A percentile compares a stretch with the other conserved stretches of the same genome.
These are phyloP conservation scores for Aquanectria penicillioides DNA, from an alignment of 2,329 filamentous ascomycete species.

Conservation along the genomic window DNA sequence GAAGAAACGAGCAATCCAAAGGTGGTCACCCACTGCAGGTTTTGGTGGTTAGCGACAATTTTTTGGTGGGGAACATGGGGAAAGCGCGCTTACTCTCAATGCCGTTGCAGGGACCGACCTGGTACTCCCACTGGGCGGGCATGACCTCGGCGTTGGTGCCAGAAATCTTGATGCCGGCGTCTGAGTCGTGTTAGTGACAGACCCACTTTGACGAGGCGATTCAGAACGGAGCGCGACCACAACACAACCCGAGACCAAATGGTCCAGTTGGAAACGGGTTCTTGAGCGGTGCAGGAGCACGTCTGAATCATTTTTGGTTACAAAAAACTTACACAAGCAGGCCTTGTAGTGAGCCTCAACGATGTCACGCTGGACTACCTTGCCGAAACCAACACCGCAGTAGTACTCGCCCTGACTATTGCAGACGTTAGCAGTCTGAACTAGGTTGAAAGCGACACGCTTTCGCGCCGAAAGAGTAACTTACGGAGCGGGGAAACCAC, in stretches of 20 bases:
- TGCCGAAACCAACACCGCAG: conserved; percentile 95
- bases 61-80: neutral
- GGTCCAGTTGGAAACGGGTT: no score
- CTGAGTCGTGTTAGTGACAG: conserved; percentile 31
- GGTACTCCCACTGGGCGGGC: conserved; percentile 98
- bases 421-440: conserved; percentile 24
- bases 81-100: conserved; percentile 74
- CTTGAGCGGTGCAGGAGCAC: no score
- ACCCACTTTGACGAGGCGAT: no score
- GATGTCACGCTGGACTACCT: conserved; percentile 97
- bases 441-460: neutral
- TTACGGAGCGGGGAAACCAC: conserved; percentile 84
- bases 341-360: conserved; percentile 75
- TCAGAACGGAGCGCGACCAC: no score
- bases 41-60: conserved; percentile 39
- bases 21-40: conserved; percentile 84
- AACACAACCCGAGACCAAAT: no score
- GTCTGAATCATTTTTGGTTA: no score
- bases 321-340: conserved; percentile 69
- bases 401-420: conserved; percentile 56
- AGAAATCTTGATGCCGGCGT: conserved; percentile 90
- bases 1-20: conserved; percentile 88
- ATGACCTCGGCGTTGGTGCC: conserved; percentile 99
- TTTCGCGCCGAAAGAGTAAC: conserved; percentile 6
- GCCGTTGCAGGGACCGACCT: conserved; percentile 89